Conservation (phyloP, 768 basidiomycete genomes). For the Rhizopogon vinicolor region DNA sequence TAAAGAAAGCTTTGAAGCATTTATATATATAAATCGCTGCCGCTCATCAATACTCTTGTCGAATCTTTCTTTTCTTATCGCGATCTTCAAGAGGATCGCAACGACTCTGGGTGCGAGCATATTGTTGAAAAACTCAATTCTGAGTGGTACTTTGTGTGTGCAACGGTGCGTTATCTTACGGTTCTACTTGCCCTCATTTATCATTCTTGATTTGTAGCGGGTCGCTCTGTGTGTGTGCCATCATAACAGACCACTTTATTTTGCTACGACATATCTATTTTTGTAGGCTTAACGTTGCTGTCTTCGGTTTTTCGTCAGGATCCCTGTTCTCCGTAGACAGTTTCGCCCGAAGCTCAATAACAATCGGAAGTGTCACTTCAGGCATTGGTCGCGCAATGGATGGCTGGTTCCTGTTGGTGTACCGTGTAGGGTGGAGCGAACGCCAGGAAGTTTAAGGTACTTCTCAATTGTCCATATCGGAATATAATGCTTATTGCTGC, state of each 20-base stretch:
- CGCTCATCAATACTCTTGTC: constrained; percentile 33
- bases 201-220: constrained; percentile 33
- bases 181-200: not conserved
- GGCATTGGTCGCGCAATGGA: constrained; percentile 62
- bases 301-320: constrained; percentile 58
- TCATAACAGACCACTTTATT: not conserved
- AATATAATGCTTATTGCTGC: not conserved
- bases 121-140: constrained; percentile 43
- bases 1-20: not conserved
- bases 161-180: constrained; percentile 38
- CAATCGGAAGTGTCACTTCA: constrained; percentile 53
- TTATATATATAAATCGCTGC: constrained; percentile 12
- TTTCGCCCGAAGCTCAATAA: constrained; percentile 47
- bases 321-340: constrained; percentile 46
- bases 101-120: constrained; percentile 47
- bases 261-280: not conserved
- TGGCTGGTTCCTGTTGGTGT: constrained; percentile 63
- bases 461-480: not conserved
- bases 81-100: constrained; percentile 37
- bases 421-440: constrained; percentile 58
- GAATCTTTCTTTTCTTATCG: constrained; percentile 53
- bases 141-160: constrained; percentile 68
- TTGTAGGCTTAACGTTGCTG: constrained; percentile 42
- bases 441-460: constrained; percentile 50
- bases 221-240: constrained; percentile 51